Percentiles rank a stretch among this genome's conserved stretches.
Evolutionary conservation across 352 stramenopile species (phyloP).

Genomic region (Phytophthora pseudosyringae): DNA sequence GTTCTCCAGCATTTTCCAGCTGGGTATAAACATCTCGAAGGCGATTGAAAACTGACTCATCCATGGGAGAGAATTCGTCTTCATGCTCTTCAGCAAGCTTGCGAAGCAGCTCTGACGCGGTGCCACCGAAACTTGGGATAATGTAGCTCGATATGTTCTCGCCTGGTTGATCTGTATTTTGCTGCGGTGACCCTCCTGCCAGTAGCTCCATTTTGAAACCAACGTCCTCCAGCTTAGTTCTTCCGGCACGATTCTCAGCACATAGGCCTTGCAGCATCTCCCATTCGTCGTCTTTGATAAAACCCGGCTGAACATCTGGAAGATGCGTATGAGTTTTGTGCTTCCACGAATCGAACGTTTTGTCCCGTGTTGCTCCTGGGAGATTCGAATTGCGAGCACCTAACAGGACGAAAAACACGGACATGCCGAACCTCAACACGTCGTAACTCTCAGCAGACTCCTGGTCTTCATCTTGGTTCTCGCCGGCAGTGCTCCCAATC

Average conservation of each 20-base stretch:
- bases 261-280: constrained; percentile 27
- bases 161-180: not conserved
- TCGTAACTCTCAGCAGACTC: constrained; percentile 23
- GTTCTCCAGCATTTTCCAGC: constrained; percentile 11
- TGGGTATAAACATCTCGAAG: constrained; percentile 24
- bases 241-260: constrained; percentile 17
- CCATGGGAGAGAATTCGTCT: constrained; percentile 11
- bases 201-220: constrained; percentile 32
- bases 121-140: constrained; percentile 6
- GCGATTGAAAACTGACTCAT: constrained; percentile 24
- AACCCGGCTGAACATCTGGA: constrained; percentile 19
- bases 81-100: constrained; percentile 4
- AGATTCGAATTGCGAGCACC: constrained; percentile 31
- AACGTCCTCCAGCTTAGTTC: constrained; percentile 23
- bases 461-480: constrained; percentile 9
- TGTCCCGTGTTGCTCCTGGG: constrained; percentile 18
- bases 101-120: constrained; percentile 13
- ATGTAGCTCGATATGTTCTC: constrained; percentile 20
- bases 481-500: constrained; percentile 2
- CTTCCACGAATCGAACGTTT: constrained; percentile 34
- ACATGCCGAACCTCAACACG: constrained; percentile 30
- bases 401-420: constrained; percentile 31
- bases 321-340: constrained; percentile 27
- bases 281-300: constrained; percentile 32
- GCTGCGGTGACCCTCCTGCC: not conserved